Base-by-base conservation (phyloP, 192 early-diverging fungal species). In the Dispira simplex region DNA sequence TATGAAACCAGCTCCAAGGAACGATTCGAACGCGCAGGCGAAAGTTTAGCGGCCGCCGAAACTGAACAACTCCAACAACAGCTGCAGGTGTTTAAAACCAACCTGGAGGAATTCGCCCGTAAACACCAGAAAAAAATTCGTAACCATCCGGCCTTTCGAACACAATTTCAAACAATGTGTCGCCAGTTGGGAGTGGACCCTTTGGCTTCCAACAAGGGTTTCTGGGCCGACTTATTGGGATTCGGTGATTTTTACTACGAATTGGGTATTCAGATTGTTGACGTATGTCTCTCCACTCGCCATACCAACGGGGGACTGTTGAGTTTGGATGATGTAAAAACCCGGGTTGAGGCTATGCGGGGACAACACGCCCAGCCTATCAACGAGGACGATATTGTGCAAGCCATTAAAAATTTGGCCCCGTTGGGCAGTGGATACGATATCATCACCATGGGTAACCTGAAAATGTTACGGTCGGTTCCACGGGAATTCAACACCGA, bases 201-300 rank as follows among this genome's bases (percentile, higher is more conserved):
- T 9, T 75, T 98, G 45, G 90, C 89, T 5, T 90, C 92, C 46
- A 93, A 91, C 65, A 98, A 98, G 70, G 90, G 93, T 25, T 91
- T 91, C 65, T 95, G 94, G 96, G 82, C 91, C 0, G 93, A 95
- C 58, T 71, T 98, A 11, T 71, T 98, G 3, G 96, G 96, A 0
- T 86, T 97, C 8, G 91, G 94, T 16, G 93, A 97, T 69, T 98
- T 98, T 75, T 98, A 98, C 73, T 96, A 92, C 66, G 92, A 97
- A 56, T 78, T 98, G 5, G 90, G 85, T 0, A 84, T 98, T n/a
- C 93, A 95, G 62, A 89, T 95, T 44, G 88, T 87, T 48, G 91
- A 94, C 58, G 83, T 90, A 0, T 98, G 94, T 67, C 81, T 95
- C 12, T 79, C 84, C 25, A 93, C 91, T 1, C 68, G 93, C 52